phyloP scores from a whole-genome alignment of 2,329 filamentous ascomycete species.

The Talaromyces rugulosus region DNA sequence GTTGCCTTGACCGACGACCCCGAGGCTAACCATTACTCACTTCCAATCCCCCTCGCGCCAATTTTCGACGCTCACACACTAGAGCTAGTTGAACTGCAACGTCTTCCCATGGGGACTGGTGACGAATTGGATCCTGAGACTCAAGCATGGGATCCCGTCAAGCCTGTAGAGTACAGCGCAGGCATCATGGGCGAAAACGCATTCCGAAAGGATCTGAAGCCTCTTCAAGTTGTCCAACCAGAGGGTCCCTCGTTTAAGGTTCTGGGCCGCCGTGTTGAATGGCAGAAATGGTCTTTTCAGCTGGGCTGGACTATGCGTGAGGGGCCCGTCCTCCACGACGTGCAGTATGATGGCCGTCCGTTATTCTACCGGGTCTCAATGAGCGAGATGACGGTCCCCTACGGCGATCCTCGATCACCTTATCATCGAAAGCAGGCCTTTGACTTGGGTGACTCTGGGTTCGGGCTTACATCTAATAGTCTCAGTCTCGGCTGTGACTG shows the following conservation, averaged over 20 bases:
- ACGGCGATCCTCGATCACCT: constrained; percentile 54
- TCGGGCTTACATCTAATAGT: constrained; percentile 61
- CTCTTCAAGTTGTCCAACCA: constrained; percentile 65
- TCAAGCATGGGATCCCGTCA: background rate
- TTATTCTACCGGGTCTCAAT: constrained; percentile 62
- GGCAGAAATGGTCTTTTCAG: constrained; percentile 65
- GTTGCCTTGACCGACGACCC: background rate
- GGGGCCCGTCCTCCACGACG: constrained; percentile 62
- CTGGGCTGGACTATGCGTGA: constrained; percentile 66
- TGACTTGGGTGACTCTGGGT: constrained; percentile 63
- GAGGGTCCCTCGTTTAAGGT: constrained; percentile 63
- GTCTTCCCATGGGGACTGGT: background rate
- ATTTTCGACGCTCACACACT: background rate
- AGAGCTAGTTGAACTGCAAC: background rate
- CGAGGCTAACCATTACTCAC: background rate
- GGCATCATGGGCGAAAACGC: background rate
- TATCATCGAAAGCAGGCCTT: constrained; percentile 66
- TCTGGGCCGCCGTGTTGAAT: constrained; percentile 46
- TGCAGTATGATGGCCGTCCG: constrained; percentile 59
- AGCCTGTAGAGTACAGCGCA: background rate
- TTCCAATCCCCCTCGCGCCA: background rate
- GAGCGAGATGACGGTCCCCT: constrained; percentile 56
- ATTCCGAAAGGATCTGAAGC: constrained; percentile 52
- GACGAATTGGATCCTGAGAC: background rate
- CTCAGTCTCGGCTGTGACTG: constrained; percentile 65